Conservation (phyloP, 257 asterid genomes). For the Coffea eugenioides region DNA sequence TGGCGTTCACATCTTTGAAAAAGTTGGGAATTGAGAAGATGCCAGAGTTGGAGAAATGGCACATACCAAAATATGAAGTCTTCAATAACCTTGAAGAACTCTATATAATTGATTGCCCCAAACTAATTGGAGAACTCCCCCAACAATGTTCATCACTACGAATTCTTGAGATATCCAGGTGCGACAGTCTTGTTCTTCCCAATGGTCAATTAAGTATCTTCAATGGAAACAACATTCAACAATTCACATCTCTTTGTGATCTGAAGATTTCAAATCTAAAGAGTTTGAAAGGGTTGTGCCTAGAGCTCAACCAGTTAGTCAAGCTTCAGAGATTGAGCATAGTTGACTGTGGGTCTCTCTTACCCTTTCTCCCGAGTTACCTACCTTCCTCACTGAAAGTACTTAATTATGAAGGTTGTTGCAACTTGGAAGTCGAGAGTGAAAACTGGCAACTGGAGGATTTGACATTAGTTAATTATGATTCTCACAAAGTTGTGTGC, state of each 20-base stretch:
- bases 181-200: constrained; percentile 21
- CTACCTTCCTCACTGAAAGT: neutral
- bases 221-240: neutral
- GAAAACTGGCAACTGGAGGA: neutral
- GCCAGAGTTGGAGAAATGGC: constrained; percentile 42
- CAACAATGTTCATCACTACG: constrained; percentile 22
- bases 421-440: neutral
- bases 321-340: neutral
- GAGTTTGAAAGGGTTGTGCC: neutral
- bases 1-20: constrained; percentile 30
- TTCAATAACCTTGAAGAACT: constrained; percentile 37
- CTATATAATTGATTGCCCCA: constrained; percentile 37
- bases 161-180: constrained; percentile 35
- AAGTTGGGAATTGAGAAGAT: constrained; percentile 7
- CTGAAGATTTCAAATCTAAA: neutral
- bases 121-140: constrained; percentile 37
- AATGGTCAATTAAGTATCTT: constrained; percentile 19
- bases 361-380: neutral
- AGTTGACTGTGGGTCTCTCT: neutral
- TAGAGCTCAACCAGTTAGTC: too few species aligned
- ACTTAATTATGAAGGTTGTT: rapidly evolving
- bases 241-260: neutral
- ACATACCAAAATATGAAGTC: constrained; percentile 13
- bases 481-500: neutral
- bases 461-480: rapidly evolving